Evolutionary conservation across 2,329 filamentous ascomycete genomes (phyloP).

Genomic region (Dendryphion nanum): DNA sequence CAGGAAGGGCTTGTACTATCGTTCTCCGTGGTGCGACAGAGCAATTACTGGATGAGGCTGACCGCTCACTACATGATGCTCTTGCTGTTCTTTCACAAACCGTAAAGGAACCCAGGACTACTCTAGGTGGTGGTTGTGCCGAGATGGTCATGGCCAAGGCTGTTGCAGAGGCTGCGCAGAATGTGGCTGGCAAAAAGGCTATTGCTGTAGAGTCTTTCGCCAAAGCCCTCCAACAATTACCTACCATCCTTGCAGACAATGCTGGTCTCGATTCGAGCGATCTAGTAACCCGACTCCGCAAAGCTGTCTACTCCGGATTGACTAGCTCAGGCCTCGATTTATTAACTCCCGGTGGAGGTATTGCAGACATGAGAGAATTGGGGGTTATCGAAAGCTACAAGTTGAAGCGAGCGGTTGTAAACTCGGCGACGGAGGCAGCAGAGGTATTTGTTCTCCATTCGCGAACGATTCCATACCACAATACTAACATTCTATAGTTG

Average conservation of each 20-base stretch:
- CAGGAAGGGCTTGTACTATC: constrained; percentile 92
- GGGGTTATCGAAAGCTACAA: constrained; percentile 99
- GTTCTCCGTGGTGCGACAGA: constrained; percentile 95
- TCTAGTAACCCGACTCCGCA: constrained; percentile 84
- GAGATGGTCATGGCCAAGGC: constrained; percentile 99
- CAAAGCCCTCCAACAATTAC: constrained; percentile 83
- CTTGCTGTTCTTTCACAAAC: constrained; percentile 96
- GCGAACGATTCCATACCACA: background rate
- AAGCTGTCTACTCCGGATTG: constrained; percentile 93
- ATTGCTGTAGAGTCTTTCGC: constrained; percentile 90
- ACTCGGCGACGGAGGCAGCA: constrained; percentile 90
- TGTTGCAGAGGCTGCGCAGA: constrained; percentile 88
- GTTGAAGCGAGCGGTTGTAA: constrained; percentile 96
- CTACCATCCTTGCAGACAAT: constrained; percentile 96
- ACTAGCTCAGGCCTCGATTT: constrained; percentile 89
- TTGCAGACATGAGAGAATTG: constrained; percentile 92
- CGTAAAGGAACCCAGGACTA: constrained; percentile 89
- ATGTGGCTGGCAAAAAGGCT: constrained; percentile 95
- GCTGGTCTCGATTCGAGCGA: constrained; percentile 95
- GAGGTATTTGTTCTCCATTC: constrained; percentile 66
- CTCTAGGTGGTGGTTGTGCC: constrained; percentile 90
- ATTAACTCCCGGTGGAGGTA: constrained; percentile 82
- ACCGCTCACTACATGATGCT: constrained; percentile 93
- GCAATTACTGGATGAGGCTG: constrained; percentile 93
- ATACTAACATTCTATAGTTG: constrained; percentile 56